Evolutionary conservation across 1,284 basidiomycete genomes (phyloP), one percentile per base, ranked within the genome.

Genomic region (Vanrija pseudolonga): DNA sequence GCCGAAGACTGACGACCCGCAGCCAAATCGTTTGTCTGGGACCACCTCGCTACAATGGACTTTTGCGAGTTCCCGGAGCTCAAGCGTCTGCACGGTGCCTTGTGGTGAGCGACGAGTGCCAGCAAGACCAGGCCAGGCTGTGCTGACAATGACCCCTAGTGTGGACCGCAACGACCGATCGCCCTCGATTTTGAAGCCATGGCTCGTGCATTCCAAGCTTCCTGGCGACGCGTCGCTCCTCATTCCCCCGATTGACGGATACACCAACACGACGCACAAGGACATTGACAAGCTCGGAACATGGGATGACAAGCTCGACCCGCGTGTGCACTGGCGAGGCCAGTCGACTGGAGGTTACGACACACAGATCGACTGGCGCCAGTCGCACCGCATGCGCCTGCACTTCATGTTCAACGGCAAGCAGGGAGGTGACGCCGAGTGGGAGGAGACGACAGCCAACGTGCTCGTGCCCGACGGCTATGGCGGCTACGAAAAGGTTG

Each of bases 41-140:
- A 80, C 58, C 80, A 80, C 52, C 56, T 75, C 9, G 65, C 72
- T 15, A 78, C 78, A 2, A 79, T 80, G 77, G 74, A 80, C 60
- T 74, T 79, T 60, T 81, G 80, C 66, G 66, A 76, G 57, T 78
- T 78, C 55, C 79, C 80, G 3, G 71, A 69, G 45, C 60, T 74
- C n/a, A 77, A 76, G 60, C 60, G 66, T 6, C 56, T 77, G 18
- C 75, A 77, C 51, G 75, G 75, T 6, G 73, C 75, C 18, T 67
- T 76, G 65, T 57, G 55, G 65, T 71, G 40, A 57, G 67, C 57
- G n/a, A 11, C n/a, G 2, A 19, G 24, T 23, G 14, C 20, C 32
- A 32, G 32, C 12, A 12, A 32, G 14, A 12, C 32, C n/a, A n/a
- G n/a, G n/a, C n/a, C n/a, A n/a, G n/a, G n/a, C n/a, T n/a, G 32